Conservation (phyloP, 208 protist species). For the Leishmania major region DNA sequence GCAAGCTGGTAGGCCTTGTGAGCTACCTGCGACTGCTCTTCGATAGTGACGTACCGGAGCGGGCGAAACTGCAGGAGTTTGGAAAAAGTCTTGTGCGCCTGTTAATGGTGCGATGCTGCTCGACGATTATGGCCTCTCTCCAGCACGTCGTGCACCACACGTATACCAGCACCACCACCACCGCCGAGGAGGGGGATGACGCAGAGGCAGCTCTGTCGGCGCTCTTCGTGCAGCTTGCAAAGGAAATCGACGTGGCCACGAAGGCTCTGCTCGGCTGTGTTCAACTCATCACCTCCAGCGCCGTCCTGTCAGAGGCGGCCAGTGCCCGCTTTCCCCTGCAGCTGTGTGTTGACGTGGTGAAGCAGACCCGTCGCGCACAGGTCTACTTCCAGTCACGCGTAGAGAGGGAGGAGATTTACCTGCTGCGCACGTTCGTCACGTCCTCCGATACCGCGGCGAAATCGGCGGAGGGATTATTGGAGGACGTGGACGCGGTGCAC, state of each 20-base stretch:
- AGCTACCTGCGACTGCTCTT: constrained; percentile 62
- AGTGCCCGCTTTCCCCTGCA: constrained; percentile 70
- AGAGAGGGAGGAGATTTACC: constrained; percentile 33
- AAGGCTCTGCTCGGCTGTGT: constrained; percentile 58
- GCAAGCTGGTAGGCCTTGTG: constrained; percentile 63
- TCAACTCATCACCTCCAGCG: constrained; percentile 46
- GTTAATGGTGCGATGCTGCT: constrained; percentile 76
- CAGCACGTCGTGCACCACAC: constrained; percentile 65
- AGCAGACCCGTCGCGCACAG: constrained; percentile 62
- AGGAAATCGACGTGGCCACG: constrained; percentile 59
- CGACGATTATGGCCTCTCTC: constrained; percentile 60
- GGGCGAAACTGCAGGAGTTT: constrained; percentile 55
- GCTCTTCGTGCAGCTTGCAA: constrained; percentile 47
- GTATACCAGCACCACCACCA: constrained; percentile 28
- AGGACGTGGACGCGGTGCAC: constrained; percentile 14
- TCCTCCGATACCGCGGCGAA: neutral
- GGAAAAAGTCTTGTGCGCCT: constrained; percentile 63
- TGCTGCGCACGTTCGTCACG: constrained; percentile 16
- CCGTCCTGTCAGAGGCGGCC: constrained; percentile 43
- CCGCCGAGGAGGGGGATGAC: neutral
- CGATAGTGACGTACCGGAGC: constrained; percentile 57
- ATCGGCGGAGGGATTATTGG: constrained; percentile 1
- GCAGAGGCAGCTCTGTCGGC: neutral
- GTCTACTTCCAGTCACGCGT: constrained; percentile 51
- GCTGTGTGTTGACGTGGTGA: constrained; percentile 70